Conservation (phyloP, 768 basidiomycete species). For the Podaxis sp. region DNA sequence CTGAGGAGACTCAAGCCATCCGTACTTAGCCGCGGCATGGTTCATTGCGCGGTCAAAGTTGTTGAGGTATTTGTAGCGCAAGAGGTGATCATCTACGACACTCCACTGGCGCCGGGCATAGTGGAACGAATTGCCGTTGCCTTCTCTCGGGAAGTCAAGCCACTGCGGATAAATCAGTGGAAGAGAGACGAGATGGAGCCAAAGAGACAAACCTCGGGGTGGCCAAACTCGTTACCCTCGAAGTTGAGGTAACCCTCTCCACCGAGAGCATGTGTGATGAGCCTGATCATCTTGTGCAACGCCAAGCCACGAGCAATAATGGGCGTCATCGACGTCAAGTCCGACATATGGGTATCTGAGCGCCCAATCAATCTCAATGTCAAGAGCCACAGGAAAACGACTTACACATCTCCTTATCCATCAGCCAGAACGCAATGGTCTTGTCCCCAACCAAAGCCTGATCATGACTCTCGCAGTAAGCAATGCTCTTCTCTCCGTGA, state of each 20-base stretch:
- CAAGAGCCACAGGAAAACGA: slow-evolving; percentile 17
- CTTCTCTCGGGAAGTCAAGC: slow-evolving; percentile 98
- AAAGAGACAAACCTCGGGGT: slow-evolving; percentile 75
- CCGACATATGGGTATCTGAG: slow-evolving; percentile 92
- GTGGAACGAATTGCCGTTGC: slow-evolving; percentile 95
- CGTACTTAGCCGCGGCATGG: slow-evolving; percentile 70
- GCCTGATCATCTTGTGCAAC: slow-evolving; percentile 95
- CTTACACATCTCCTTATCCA: slow-evolving; percentile 99
- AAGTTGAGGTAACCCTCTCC: slow-evolving; percentile 99
- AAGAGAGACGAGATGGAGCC: neutral
- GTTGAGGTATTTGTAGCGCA: slow-evolving; percentile 94
- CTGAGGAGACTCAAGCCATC: slow-evolving; percentile 85
- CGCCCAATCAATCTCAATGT: slow-evolving; percentile 3
- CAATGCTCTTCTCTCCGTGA: slow-evolving; percentile 86
- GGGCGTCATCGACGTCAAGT: slow-evolving; percentile 78
- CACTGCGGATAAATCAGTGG: slow-evolving; percentile 49
- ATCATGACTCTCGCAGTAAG: slow-evolving; percentile 95
- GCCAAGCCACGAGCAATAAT: slow-evolving; percentile 86
- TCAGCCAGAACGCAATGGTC: slow-evolving; percentile 98
- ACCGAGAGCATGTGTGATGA: slow-evolving; percentile 89
- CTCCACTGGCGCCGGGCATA: slow-evolving; percentile 98
- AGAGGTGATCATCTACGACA: slow-evolving; percentile 77
- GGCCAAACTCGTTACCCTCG: slow-evolving; percentile 97
- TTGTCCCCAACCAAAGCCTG: slow-evolving; percentile 99
- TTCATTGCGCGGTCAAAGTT: slow-evolving; percentile 96